Conservation (phyloP, 352 stramenopile genomes). For the Peronospora belbahrii region DNA sequence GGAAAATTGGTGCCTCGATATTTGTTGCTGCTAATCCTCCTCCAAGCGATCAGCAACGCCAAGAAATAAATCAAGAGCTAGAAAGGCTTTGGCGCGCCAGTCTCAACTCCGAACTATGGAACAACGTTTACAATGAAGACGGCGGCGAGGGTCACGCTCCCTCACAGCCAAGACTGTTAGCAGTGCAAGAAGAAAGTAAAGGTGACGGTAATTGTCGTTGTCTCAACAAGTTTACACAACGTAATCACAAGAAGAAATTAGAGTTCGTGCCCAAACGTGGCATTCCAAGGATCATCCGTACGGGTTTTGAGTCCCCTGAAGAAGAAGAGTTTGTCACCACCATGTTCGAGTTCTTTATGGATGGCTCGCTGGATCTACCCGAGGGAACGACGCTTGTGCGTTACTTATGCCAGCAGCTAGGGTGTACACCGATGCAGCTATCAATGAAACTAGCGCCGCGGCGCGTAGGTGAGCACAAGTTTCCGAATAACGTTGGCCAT, state of each 20-base stretch:
- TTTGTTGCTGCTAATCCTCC: constrained; percentile 39
- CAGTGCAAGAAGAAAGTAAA: constrained; percentile 7
- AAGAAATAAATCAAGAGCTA: constrained; percentile 31
- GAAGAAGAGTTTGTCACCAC: constrained; percentile 52
- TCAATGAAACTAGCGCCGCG: constrained; percentile 65
- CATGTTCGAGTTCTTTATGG: constrained; percentile 60
- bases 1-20: constrained; percentile 56
- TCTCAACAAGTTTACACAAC: background rate
- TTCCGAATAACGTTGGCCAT: constrained; percentile 48
- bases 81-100: constrained; percentile 29
- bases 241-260: constrained; percentile 14
- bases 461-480: constrained; percentile 41
- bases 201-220: background rate
- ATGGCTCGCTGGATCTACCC: constrained; percentile 39
- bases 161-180: constrained; percentile 7
- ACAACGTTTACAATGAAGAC: constrained; percentile 6
- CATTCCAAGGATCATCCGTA: constrained; percentile 64
- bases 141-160: constrained; percentile 2
- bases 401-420: constrained; percentile 53
- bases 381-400: constrained; percentile 50
- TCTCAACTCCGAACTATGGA: constrained; percentile 19
- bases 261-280: constrained; percentile 20
- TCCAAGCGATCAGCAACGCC: constrained; percentile 22
- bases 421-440: constrained; percentile 44
- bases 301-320: constrained; percentile 56